phyloP scores from a whole-genome alignment of 768 basidiomycete species.

The Tylopilus subfusipes region DNA sequence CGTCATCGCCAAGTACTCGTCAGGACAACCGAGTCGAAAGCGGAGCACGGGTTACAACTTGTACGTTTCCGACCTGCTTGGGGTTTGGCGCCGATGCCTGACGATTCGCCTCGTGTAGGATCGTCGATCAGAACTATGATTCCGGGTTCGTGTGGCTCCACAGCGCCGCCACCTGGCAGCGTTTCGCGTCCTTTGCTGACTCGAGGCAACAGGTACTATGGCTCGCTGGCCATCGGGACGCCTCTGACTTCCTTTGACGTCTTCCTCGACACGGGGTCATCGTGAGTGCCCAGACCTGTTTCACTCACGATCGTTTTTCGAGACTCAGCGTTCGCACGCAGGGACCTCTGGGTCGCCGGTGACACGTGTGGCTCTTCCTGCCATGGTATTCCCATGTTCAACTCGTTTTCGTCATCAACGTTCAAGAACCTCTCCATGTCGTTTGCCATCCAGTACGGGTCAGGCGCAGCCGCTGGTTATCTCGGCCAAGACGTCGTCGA shows the following conservation, averaged over 20 bases:
- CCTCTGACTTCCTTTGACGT: constrained; percentile 46
- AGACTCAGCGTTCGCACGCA: constrained; percentile 17
- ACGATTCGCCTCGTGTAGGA: constrained; percentile 33
- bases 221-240: constrained; percentile 42
- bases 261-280: constrained; percentile 52
- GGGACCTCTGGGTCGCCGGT: constrained; percentile 51
- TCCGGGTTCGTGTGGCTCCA: constrained; percentile 58
- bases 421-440: constrained; percentile 35
- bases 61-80: constrained; percentile 31
- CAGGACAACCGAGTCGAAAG: constrained; percentile 31
- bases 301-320: neutral
- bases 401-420: constrained; percentile 34
- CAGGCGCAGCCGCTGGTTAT: constrained; percentile 47
- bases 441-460: constrained; percentile 48
- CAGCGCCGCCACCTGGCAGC: too few species aligned
- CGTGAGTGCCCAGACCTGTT: too few species aligned
- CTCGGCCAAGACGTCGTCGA: constrained; percentile 42
- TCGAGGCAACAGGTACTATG: constrained; percentile 31
- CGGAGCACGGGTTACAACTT: constrained; percentile 50
- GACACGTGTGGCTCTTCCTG: constrained; percentile 32
- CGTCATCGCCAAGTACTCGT: constrained; percentile 46
- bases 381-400: constrained; percentile 30
- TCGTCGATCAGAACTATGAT: constrained; percentile 63
- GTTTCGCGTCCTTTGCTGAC: constrained; percentile 8
- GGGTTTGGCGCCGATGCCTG: neutral